These are phyloP conservation scores for Erodium maritimum DNA, from an alignment of 345 rosid species.

Conservation along the genomic window DNA sequence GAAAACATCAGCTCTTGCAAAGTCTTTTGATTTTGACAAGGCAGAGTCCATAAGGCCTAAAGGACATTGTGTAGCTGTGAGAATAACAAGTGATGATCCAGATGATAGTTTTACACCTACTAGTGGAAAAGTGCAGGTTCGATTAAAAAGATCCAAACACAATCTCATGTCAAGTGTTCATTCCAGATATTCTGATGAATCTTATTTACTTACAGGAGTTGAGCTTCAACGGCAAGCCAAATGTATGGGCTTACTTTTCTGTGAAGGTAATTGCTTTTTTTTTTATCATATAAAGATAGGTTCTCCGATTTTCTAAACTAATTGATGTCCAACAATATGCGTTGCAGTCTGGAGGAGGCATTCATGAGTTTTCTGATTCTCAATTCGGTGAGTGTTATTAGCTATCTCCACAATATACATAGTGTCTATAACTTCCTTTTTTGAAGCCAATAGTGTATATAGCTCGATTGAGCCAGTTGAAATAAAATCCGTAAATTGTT, in stretches of 20 bases:
- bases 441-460: neutral
- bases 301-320: constrained; percentile 6
- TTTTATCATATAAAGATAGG: constrained; percentile 8
- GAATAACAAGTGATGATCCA: constrained; percentile 99
- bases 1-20: constrained; percentile 53
- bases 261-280: constrained; percentile 55
- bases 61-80: constrained; percentile 99
- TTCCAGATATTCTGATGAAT: no score
- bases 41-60: constrained; percentile 76
- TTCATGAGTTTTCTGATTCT: constrained; percentile 98
- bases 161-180: no score
- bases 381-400: constrained; percentile 75
- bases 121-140: constrained; percentile 94
- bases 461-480: no score
- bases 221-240: constrained; percentile 97
- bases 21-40: constrained; percentile 79
- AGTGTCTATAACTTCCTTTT: no score
- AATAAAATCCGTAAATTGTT: no score
- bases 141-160: no score
- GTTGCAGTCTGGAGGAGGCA: constrained; percentile 98
- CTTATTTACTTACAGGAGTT: constrained; percentile 46
- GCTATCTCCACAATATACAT: neutral
- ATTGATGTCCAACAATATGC: constrained; percentile 1
- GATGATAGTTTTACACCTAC: constrained; percentile 99
- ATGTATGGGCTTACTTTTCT: constrained; percentile 99